A percentile compares a stretch with the other conserved stretches of the same genome.
phyloP scores from a whole-genome alignment of 2,329 filamentous ascomycete species.

The Biscogniauxia marginata region DNA sequence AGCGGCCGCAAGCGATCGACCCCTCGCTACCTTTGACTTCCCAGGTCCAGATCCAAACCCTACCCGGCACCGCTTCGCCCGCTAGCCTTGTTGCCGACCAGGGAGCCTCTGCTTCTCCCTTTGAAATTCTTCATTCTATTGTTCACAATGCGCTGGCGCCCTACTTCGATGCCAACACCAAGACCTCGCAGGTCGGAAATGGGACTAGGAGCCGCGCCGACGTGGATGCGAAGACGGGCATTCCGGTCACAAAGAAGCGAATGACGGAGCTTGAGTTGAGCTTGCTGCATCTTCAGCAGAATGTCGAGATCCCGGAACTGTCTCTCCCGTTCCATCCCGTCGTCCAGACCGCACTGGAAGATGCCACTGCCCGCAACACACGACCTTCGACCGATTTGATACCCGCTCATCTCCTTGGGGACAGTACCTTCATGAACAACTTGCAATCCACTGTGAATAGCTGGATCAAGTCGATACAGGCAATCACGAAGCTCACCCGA shows the following conservation, averaged over 20 bases:
- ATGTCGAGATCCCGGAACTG: slow-evolving; percentile 94
- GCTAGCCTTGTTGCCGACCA: slow-evolving; percentile 67
- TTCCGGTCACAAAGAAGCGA: slow-evolving; percentile 96
- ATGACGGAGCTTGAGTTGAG: slow-evolving; percentile 92
- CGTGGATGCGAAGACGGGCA: slow-evolving; percentile 87
- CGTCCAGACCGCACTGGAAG: slow-evolving; percentile 80
- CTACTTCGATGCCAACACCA: slow-evolving; percentile 96
- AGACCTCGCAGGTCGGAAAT: slow-evolving; percentile 67
- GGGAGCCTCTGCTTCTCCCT: slow-evolving; percentile 74
- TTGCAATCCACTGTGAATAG: slow-evolving; percentile 91
- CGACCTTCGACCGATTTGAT: slow-evolving; percentile 79
- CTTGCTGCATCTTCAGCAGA: slow-evolving; percentile 89
- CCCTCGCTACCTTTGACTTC: slow-evolving; percentile 76
- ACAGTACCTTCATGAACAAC: slow-evolving; percentile 90
- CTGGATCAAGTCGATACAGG: slow-evolving; percentile 98
- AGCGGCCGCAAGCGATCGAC: slow-evolving; percentile 86
- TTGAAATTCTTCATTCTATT: slow-evolving; percentile 88
- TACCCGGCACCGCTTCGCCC: slow-evolving; percentile 76
- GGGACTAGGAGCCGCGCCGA: slow-evolving; percentile 73
- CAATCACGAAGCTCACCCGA: slow-evolving; percentile 89
- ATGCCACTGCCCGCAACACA: slow-evolving; percentile 64
- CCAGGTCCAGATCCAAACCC: slow-evolving; percentile 90
- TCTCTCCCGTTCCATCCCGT: slow-evolving; percentile 84
- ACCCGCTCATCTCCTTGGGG: slow-evolving; percentile 71
- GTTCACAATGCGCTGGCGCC: slow-evolving; percentile 89